Evolutionary conservation across 2,329 filamentous ascomycete genomes (phyloP).

Genomic region (Pseudofabraea citricarpa): DNA sequence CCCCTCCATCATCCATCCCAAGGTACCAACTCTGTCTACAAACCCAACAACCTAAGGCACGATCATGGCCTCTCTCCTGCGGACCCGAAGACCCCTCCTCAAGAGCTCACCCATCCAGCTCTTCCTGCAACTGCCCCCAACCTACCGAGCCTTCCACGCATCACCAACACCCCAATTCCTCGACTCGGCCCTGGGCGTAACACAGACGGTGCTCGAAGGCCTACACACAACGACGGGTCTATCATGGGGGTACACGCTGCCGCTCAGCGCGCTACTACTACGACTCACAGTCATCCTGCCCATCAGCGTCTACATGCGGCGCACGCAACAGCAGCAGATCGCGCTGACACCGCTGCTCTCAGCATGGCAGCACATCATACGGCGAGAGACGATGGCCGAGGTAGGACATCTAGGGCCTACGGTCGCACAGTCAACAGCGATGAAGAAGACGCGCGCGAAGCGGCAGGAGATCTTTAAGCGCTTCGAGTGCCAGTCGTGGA

Average conservation of each 20-base stretch:
- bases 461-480: conserved; percentile 25
- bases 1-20: too few relatives aligned
- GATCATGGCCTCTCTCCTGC: not conserved
- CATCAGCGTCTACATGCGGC: conserved; percentile 36
- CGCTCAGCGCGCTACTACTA: conserved; percentile 46
- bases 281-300: conserved; percentile 43
- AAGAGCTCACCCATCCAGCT: not conserved
- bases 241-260: conserved; percentile 50
- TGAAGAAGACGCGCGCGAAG: conserved; percentile 21
- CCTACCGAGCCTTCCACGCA: conserved; percentile 42
- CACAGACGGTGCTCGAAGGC: conserved; percentile 40
- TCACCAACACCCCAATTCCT: conserved; percentile 36
- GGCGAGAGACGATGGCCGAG: conserved; percentile 21
- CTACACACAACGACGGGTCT: conserved; percentile 45
- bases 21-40: too few relatives aligned
- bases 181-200: conserved; percentile 35
- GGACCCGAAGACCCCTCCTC: not conserved
- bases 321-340: conserved; percentile 33
- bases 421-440: conserved; percentile 8
- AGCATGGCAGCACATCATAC: conserved; percentile 29
- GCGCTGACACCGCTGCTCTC: conserved; percentile 36
- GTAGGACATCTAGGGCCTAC: conserved; percentile 19
- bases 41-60: too few relatives aligned
- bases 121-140: conserved; percentile 18
- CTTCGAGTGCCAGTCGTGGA: conserved; percentile 30